Percentiles rank a stretch among this genome's conserved stretches.
phyloP scores from a whole-genome alignment of 768 basidiomycete species.

The Tulasnella sp. region DNA sequence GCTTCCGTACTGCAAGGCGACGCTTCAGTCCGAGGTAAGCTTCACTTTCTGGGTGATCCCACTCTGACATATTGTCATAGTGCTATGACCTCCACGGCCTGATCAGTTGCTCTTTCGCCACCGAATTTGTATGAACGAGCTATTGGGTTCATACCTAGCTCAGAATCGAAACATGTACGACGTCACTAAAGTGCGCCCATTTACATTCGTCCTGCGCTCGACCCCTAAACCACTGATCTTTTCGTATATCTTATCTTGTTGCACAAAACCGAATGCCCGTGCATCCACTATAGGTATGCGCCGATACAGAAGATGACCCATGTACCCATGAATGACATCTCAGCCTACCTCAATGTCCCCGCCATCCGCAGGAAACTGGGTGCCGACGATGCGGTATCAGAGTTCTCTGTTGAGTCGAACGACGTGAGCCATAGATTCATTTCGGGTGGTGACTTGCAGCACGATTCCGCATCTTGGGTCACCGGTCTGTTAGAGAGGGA shows the following conservation, averaged over 20 bases:
- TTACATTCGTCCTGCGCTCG: too few relatives aligned
- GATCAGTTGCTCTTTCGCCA: constrained; percentile 54
- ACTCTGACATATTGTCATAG: constrained; percentile 9
- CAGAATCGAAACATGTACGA: constrained; percentile 31
- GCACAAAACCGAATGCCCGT: neutral
- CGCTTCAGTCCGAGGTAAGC: constrained; percentile 6
- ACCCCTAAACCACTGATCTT: too few relatives aligned
- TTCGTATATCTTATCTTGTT: too few relatives aligned
- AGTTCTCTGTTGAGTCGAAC: constrained; percentile 48
- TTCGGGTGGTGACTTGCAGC: constrained; percentile 39
- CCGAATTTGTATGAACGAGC: constrained; percentile 47
- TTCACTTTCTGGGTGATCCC: constrained; percentile 36
- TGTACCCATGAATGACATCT: constrained; percentile 60
- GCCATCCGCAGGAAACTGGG: constrained; percentile 47
- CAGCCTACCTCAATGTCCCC: constrained; percentile 42
- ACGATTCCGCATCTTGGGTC: constrained; percentile 34
- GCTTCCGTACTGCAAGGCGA: constrained; percentile 48
- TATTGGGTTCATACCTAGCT: constrained; percentile 35
- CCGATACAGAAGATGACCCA: constrained; percentile 23
- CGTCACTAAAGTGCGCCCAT: neutral
- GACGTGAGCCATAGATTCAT: constrained; percentile 43
- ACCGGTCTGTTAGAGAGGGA: constrained; percentile 62
- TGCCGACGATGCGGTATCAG: constrained; percentile 37
- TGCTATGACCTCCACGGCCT: constrained; percentile 60
- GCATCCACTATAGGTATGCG: neutral